These are phyloP conservation scores for Prinsepia uniflora DNA, from an alignment of 306 rosid genomes.

Conservation along the genomic window DNA sequence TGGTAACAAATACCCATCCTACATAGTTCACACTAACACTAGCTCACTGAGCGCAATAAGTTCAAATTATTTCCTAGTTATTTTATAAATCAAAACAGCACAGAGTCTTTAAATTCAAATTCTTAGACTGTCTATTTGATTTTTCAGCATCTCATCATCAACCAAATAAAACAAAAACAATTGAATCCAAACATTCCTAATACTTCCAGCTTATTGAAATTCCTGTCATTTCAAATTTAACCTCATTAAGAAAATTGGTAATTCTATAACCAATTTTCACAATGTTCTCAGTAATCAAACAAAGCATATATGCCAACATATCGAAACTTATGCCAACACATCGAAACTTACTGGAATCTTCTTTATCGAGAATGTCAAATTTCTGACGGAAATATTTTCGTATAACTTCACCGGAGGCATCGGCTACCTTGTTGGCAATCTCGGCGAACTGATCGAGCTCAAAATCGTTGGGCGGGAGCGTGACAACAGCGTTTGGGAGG, in stretches of 20 bases:
- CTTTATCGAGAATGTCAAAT: conserved; percentile 66
- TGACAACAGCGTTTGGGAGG: conserved; percentile 20
- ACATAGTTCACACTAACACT: not conserved
- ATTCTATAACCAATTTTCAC: not conserved
- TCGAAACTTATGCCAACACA: conserved; percentile 5
- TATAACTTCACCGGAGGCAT: conserved; percentile 79
- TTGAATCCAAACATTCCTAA: conserved; percentile 8
- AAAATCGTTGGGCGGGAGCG: not conserved
- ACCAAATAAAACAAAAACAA: not conserved
- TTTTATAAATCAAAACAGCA: not conserved
- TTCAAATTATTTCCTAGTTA: not conserved
- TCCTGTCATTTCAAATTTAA: not conserved
- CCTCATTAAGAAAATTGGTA: not conserved
- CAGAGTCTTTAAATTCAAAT: not conserved
- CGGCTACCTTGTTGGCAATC: conserved; percentile 63
- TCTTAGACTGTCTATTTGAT: not conserved
- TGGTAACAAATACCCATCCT: not conserved
- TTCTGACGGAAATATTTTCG: conserved; percentile 70
- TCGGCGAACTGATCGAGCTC: conserved; percentile 48
- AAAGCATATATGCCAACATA: not conserved
- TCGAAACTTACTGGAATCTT: conserved; percentile 50
- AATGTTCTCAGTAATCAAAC: conserved; percentile 20
- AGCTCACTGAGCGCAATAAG: not conserved
- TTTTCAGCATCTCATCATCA: not conserved
- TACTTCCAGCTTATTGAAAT: not conserved